phyloP scores from a whole-genome alignment of 2,329 filamentous ascomycete species.

The Penicillium sp. region DNA sequence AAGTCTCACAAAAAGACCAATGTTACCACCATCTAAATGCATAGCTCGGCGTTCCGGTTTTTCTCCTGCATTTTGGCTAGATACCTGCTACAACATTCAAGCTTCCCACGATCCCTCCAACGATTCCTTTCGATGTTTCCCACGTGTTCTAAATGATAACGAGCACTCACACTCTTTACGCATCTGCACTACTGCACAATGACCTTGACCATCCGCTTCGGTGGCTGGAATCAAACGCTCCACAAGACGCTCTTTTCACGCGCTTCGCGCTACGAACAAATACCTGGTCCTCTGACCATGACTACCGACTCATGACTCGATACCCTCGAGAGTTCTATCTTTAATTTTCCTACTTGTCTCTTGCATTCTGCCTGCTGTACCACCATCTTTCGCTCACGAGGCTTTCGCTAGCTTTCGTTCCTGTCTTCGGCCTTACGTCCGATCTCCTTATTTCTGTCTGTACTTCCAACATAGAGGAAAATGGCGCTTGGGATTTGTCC shows the following conservation, averaged over 20 bases:
- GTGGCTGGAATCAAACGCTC: conserved; percentile 6
- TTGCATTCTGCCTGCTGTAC: conserved; percentile 6
- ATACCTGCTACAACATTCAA: conserved; percentile 6
- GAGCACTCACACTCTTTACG: conserved; percentile 14
- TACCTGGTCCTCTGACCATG: conserved; percentile 3
- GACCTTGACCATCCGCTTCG: conserved; percentile 13
- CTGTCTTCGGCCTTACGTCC: neutral
- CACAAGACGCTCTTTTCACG: conserved; percentile 6
- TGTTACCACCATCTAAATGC: conserved; percentile 19
- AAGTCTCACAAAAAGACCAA: conserved; percentile 16
- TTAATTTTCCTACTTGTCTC: conserved; percentile 8
- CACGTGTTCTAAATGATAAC: conserved; percentile 16
- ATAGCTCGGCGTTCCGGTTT: conserved; percentile 17
- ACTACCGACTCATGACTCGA: conserved; percentile 12
- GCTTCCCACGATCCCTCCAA: conserved; percentile 15
- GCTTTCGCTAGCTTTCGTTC: conserved; percentile 1
- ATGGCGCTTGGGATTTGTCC: neutral
- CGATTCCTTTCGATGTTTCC: conserved; percentile 12
- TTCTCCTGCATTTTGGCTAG: neutral
- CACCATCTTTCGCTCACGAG: conserved; percentile 1
- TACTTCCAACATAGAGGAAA: neutral
- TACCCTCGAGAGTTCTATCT: conserved; percentile 11
- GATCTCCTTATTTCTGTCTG: neutral
- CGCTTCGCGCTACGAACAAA: conserved; percentile 3
- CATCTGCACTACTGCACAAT: conserved; percentile 3